Evolutionary conservation across 805 yeast genomes (phyloP).

Genomic region (Yarrowia sp.): DNA sequence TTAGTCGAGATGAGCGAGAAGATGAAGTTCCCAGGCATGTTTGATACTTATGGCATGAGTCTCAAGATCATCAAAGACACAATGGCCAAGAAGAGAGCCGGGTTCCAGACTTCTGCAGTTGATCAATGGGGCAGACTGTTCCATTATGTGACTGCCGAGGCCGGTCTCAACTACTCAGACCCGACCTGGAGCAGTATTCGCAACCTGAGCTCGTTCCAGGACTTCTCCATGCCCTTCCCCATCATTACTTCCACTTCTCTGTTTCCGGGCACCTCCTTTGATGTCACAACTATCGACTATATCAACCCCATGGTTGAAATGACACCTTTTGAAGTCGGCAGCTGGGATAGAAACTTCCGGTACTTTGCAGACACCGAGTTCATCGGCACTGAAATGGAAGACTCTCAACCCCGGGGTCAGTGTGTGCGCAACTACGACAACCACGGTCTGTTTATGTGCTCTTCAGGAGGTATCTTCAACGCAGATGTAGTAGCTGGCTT

Average conservation of each 20-base stretch:
- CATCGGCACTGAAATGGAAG: slow-evolving; percentile 3
- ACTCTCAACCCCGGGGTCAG: background rate
- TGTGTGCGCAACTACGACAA: slow-evolving; percentile 11
- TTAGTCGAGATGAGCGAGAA: slow-evolving; percentile 30
- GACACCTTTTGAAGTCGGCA: slow-evolving; percentile 69
- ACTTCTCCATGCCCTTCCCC: slow-evolving; percentile 4
- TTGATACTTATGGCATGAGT: slow-evolving; percentile 68
- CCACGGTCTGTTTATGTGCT: slow-evolving; percentile 2
- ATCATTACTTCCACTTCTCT: slow-evolving; percentile 1
- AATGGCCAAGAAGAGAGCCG: slow-evolving; percentile 3
- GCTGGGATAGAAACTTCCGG: slow-evolving; percentile 75
- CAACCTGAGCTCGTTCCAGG: slow-evolving; percentile 44
- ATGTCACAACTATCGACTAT: slow-evolving; percentile 63
- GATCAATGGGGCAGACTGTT: slow-evolving; percentile 18
- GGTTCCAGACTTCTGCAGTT: background rate
- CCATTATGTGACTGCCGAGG: slow-evolving; percentile 51
- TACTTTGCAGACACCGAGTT: slow-evolving; percentile 68
- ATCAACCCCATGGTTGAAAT: slow-evolving; percentile 58
- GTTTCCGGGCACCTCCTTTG: slow-evolving; percentile 56
- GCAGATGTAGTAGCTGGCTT: slow-evolving; percentile 3
- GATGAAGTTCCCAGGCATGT: slow-evolving; percentile 51
- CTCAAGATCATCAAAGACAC: slow-evolving; percentile 74
- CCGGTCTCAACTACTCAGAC: slow-evolving; percentile 68
- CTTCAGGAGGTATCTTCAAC: slow-evolving; percentile 4
- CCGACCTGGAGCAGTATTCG: slow-evolving; percentile 60